Evolutionary conservation across 768 basidiomycete genomes (phyloP).

Genomic region (Lentinus tigrinus): DNA sequence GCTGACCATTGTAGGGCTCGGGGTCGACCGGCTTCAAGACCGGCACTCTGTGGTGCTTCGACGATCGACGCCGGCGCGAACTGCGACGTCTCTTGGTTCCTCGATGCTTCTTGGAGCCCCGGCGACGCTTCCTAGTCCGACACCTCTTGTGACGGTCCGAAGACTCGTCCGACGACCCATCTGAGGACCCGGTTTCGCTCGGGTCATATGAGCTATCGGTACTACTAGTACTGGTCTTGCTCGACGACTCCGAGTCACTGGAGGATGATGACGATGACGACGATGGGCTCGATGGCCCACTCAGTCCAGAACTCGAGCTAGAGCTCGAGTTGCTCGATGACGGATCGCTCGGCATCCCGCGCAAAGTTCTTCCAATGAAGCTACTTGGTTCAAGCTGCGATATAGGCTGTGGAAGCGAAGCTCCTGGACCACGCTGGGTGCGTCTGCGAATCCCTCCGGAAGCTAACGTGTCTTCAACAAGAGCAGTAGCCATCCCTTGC

Average conservation of each 20-base stretch:
- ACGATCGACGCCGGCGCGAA: neutral
- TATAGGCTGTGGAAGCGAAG: neutral
- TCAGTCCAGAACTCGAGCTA: neutral
- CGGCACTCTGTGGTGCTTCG: neutral
- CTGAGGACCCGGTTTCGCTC: no score
- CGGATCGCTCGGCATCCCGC: neutral
- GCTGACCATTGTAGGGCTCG: slow-evolving; percentile 4
- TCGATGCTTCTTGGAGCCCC: neutral
- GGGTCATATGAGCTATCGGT: no score
- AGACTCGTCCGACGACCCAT: no score
- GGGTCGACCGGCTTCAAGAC: slow-evolving; percentile 17
- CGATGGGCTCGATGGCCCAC: neutral
- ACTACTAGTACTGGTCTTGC: neutral
- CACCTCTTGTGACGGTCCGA: no score
- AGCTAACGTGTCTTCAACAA: no score
- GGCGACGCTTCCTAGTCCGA: neutral
- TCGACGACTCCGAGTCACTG: neutral
- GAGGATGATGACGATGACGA: neutral
- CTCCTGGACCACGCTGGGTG: neutral
- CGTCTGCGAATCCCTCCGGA: neutral
- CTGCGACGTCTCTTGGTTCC: no score
- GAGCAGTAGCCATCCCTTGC: no score
- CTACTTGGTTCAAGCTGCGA: slow-evolving; percentile 2
- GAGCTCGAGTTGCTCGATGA: neutral
- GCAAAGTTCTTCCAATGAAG: neutral